phyloP scores from a whole-genome alignment of 306 rosid species.

The Albizia julibrissin region DNA sequence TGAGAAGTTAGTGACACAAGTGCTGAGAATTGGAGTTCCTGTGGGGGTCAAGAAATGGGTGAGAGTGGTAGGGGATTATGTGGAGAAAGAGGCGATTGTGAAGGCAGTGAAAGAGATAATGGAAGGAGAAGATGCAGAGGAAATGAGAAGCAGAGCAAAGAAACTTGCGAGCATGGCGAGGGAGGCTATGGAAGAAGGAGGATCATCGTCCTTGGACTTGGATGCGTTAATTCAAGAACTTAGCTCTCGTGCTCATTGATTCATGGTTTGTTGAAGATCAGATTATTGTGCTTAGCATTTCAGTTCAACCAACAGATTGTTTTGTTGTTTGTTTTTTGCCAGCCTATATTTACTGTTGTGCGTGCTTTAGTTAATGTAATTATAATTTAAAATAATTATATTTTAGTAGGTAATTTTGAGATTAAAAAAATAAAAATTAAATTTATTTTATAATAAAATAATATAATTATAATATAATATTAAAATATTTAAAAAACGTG shows the following conservation, averaged over 20 bases:
- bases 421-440: too few species aligned
- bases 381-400: too few species aligned
- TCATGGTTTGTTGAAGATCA: background rate
- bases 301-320: background rate
- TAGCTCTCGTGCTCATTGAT: background rate
- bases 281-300: background rate
- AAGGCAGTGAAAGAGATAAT: constrained; percentile 31
- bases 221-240: constrained; percentile 40
- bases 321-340: too few species aligned
- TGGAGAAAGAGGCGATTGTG: background rate
- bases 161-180: constrained; percentile 38
- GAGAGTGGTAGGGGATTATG: background rate
- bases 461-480: too few species aligned
- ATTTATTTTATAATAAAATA: too few species aligned
- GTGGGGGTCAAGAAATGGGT: constrained; percentile 33
- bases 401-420: too few species aligned
- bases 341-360: background rate
- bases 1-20: constrained; percentile 39
- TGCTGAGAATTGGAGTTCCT: constrained; percentile 33
- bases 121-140: constrained; percentile 51
- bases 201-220: constrained; percentile 45
- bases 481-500: too few species aligned
- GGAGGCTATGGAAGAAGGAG: constrained; percentile 46
- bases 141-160: constrained; percentile 51
- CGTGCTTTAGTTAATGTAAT: too few species aligned